Percentiles rank a stretch among this genome's conserved stretches.
Evolutionary conservation across 2,329 filamentous ascomycete species (phyloP).

Genomic region (Exophiala xenobiotica): DNA sequence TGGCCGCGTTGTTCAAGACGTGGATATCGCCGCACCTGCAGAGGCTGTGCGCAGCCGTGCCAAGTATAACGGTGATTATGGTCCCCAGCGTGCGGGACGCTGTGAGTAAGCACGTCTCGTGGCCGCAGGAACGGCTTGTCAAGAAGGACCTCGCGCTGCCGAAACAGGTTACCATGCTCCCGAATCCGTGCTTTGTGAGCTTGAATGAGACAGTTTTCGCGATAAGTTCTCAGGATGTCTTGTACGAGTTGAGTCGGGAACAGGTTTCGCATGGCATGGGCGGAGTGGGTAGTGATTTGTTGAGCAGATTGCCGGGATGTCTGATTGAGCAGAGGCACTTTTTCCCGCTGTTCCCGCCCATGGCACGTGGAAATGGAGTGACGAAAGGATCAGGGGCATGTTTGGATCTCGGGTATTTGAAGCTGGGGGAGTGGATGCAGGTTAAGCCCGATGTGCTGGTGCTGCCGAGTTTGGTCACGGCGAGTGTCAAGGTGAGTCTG

Average conservation of each 20-base stretch:
- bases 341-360: constrained; percentile 82
- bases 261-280: constrained; percentile 63
- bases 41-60: constrained; percentile 67
- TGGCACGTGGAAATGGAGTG: constrained; percentile 65
- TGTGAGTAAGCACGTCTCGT: constrained; percentile 79
- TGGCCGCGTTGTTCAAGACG: constrained; percentile 79
- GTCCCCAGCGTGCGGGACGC: constrained; percentile 80
- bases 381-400: constrained; percentile 69
- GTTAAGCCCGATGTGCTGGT: constrained; percentile 82
- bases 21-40: constrained; percentile 73
- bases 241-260: constrained; percentile 77
- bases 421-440: constrained; percentile 86
- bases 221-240: constrained; percentile 77
- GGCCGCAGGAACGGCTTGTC: constrained; percentile 73
- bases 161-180: constrained; percentile 72
- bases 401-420: constrained; percentile 80
- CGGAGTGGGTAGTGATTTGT: constrained; percentile 56
- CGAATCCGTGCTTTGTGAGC: constrained; percentile 85
- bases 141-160: constrained; percentile 74
- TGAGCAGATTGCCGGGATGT: constrained; percentile 71
- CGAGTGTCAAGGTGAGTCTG: constrained; percentile 76
- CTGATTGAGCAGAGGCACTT: constrained; percentile 89
- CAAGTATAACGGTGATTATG: constrained; percentile 77
- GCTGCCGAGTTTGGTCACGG: constrained; percentile 75
- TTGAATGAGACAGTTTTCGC: constrained; percentile 85